Percentiles rank a stretch among this genome's conserved stretches.
These are phyloP conservation scores for Suhomyces yuchorum DNA, from an alignment of 1,139 yeast species.

Conservation along the genomic window DNA sequence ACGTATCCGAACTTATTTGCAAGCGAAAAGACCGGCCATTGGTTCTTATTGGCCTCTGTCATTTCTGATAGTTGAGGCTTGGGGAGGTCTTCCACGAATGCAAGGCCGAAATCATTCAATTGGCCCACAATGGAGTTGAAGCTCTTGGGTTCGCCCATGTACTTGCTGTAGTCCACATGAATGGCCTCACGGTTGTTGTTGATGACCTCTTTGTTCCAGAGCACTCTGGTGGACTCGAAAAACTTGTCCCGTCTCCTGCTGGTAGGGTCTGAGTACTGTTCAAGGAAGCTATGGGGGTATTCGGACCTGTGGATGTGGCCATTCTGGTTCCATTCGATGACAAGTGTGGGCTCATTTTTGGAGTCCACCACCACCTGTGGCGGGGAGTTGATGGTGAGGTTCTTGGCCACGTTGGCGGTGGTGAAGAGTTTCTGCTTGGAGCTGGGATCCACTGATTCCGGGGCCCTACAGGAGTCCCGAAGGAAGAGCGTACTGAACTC, in stretches of 20 bases:
- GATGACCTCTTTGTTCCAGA: conserved; percentile 44
- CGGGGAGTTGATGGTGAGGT: conserved; percentile 26
- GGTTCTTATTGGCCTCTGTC: conserved; percentile 30
- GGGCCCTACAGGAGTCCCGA: conserved; percentile 62
- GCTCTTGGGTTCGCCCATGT: conserved; percentile 30
- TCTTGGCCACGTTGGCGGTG: conserved; percentile 49
- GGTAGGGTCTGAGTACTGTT: conserved; percentile 40
- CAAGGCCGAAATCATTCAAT: conserved; percentile 61
- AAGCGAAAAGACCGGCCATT: conserved; percentile 49
- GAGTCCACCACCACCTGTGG: conserved; percentile 36
- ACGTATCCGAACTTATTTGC: conserved; percentile 71
- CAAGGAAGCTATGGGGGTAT: conserved; percentile 52
- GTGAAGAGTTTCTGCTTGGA: conserved; percentile 69
- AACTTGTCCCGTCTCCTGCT: conserved; percentile 34
- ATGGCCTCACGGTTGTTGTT: conserved; percentile 21
- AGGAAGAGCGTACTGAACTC: conserved; percentile 58
- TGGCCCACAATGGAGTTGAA: conserved; percentile 46
- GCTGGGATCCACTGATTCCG: conserved; percentile 53
- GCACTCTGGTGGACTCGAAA: conserved; percentile 36
- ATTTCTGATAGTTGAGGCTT: conserved; percentile 26
- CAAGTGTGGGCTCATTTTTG: conserved; percentile 25
- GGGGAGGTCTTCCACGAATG: conserved; percentile 58
- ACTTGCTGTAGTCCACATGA: conserved; percentile 44
- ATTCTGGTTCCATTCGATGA: conserved; percentile 56
- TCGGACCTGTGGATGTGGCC: conserved; percentile 38